Base-by-base conservation (phyloP, 1,284 basidiomycete genomes). In the Malassezia obtusa region DNA sequence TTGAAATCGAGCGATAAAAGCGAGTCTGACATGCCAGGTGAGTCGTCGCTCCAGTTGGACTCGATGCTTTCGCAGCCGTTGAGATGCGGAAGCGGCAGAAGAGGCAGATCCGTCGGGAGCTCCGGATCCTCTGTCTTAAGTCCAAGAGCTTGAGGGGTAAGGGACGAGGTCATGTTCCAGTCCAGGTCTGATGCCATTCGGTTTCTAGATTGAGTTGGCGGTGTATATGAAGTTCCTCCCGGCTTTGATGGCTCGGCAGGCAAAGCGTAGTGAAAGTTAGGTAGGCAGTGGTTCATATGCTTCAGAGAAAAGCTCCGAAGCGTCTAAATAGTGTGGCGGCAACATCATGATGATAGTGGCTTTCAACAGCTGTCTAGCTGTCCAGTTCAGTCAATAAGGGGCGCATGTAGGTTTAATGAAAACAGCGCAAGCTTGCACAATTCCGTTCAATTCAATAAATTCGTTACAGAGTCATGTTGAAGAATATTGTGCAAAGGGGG, bases 221-320 rank as follows among this genome's bases (percentile, higher is more conserved):
- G 9, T 15, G 5, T 15, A 35, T 10, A 21, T 8, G n/a, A n/a
- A 15, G 9, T 15, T 17, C 40, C 40, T 43, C 19, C 40, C 24
- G 40, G 40, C 40, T 5, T 28, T 7, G 5, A 11, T 5, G 19
- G 40, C 40, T 43, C 40, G 24, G 40, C 19, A 43, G 40, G 40
- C 24, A 15, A 17, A 43, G 30, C 12, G 17, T 31, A 8, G 9
- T 12, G 28, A 8, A 9, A 4, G 15, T 28, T 45, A 31, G 19
- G 33, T 46, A 12, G 24, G 35, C 37, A 32, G 39, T 48, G 24
- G 25, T 41, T 56, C 48, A 50, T 56, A 26, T 26, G 49, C 48
- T 47, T 40, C 49, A 46, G 49, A 47, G 44, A 50, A 50, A 9
- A 19, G 53, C 53, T 56, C 53, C 37, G 53, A 56, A 56, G 53